These are phyloP conservation scores for Beauveria scarabaeidicola DNA, from an alignment of 2,329 filamentous ascomycete species.

Conservation along the genomic window DNA sequence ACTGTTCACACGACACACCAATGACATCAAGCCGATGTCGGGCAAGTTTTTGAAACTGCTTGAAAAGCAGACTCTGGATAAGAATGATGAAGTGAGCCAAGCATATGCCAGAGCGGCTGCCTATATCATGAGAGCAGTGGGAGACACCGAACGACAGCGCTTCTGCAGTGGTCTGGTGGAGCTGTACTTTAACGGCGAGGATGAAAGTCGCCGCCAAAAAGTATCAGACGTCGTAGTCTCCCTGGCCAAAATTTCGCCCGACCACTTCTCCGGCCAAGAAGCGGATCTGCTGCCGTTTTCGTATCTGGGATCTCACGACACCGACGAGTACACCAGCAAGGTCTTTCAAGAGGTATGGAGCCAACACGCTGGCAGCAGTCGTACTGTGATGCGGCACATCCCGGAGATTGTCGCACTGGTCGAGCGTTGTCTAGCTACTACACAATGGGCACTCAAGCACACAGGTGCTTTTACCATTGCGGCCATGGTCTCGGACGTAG, in stretches of 20 bases:
- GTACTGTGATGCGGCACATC: slow-evolving; percentile 76
- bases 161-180: slow-evolving; percentile 50
- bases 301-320: slow-evolving; percentile 81
- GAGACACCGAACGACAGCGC: slow-evolving; percentile 38
- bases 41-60: slow-evolving; percentile 68
- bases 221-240: slow-evolving; percentile 77
- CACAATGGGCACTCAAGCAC: slow-evolving; percentile 87
- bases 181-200: slow-evolving; percentile 75
- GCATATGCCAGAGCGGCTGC: slow-evolving; percentile 82
- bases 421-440: slow-evolving; percentile 60
- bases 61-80: slow-evolving; percentile 75
- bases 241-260: slow-evolving; percentile 77
- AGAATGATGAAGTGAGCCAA: slow-evolving; percentile 87
- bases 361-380: slow-evolving; percentile 78
- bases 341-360: slow-evolving; percentile 82
- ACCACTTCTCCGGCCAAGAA: slow-evolving; percentile 74
- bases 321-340: slow-evolving; percentile 67
- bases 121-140: slow-evolving; percentile 62
- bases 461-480: slow-evolving; percentile 75
- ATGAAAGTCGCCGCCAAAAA: slow-evolving; percentile 64
- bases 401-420: slow-evolving; percentile 69
- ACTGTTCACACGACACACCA: slow-evolving; percentile 69
- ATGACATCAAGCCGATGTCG: slow-evolving; percentile 67
- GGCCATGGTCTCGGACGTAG: slow-evolving; percentile 59
- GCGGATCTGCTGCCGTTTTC: slow-evolving; percentile 73